phyloP scores from a whole-genome alignment of 164 flowering plant genomes.

The Aristolochia californica region DNA sequence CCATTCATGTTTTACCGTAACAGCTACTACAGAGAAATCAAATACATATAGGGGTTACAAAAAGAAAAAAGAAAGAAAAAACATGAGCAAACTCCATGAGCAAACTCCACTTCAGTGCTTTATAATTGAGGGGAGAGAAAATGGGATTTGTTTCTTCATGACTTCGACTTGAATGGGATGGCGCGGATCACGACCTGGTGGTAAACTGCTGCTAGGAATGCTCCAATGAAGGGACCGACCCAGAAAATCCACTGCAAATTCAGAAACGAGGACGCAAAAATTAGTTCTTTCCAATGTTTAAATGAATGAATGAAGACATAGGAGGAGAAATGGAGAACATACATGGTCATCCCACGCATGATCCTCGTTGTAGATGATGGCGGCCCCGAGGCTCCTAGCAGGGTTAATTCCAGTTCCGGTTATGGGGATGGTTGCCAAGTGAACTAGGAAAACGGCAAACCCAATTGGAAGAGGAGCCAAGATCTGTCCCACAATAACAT shows the following conservation, averaged over 20 bases:
- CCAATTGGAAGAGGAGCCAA: conserved; percentile 83
- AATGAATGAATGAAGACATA: not conserved
- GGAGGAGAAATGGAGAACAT: conserved; percentile 7
- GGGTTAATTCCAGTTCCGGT: conserved; percentile 90
- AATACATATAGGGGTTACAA: not conserved
- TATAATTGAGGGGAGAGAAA: not conserved
- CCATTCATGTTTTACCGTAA: conserved; percentile 6
- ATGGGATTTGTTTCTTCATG: not conserved
- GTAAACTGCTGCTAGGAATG: conserved; percentile 29
- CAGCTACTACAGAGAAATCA: not conserved
- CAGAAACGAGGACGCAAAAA: not conserved
- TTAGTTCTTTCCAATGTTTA: too few relatives aligned
- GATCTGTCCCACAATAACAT: conserved; percentile 27
- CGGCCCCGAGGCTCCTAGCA: conserved; percentile 81
- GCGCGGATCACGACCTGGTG: conserved; percentile 31
- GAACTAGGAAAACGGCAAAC: conserved; percentile 75
- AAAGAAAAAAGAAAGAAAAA: too few relatives aligned
- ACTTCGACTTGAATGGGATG: conserved; percentile 27
- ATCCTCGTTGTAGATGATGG: conserved; percentile 62
- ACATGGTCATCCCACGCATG: conserved; percentile 73
- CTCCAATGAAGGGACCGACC: conserved; percentile 35
- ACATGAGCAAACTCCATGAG: not conserved
- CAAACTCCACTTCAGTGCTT: not conserved
- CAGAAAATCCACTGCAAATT: conserved; percentile 34
- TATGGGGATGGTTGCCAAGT: conserved; percentile 77